phyloP scores from a whole-genome alignment of 2,329 filamentous ascomycete genomes.

The Chlorencoelia australis region DNA sequence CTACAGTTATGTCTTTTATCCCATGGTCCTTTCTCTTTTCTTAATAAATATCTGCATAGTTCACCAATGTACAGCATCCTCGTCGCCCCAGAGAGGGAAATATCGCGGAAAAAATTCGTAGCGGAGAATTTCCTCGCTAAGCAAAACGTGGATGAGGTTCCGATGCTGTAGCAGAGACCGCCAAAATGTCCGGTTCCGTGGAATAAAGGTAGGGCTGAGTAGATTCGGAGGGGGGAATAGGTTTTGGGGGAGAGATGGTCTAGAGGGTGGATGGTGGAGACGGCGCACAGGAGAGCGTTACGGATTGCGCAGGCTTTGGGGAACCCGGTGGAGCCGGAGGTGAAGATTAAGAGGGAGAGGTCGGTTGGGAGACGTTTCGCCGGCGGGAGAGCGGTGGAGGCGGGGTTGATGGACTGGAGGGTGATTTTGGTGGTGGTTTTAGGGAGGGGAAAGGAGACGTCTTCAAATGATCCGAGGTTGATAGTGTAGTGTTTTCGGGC shows the following conservation, averaged over 20 bases:
- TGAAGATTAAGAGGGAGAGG: constrained; percentile 34
- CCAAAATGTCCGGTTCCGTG: constrained; percentile 39
- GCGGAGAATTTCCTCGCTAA: constrained; percentile 36
- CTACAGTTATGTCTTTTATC: constrained; percentile 35
- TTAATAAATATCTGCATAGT: constrained; percentile 37
- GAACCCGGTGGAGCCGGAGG: constrained; percentile 37
- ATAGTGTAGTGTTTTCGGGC: constrained; percentile 29
- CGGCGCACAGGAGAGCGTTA: constrained; percentile 29
- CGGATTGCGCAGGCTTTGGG: constrained; percentile 36
- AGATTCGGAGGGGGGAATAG: constrained; percentile 36
- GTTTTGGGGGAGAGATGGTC: constrained; percentile 31
- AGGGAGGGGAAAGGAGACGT: constrained; percentile 6
- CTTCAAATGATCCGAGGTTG: constrained; percentile 29
- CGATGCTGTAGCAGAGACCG: constrained; percentile 32
- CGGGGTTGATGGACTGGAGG: constrained; percentile 10
- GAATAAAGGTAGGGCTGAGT: constrained; percentile 38
- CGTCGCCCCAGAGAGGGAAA: constrained; percentile 32
- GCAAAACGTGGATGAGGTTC: constrained; percentile 33
- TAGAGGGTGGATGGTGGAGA: constrained; percentile 29
- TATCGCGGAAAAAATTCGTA: constrained; percentile 36
- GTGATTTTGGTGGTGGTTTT: constrained; percentile 5
- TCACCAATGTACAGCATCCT: constrained; percentile 39
- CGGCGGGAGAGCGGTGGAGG: constrained; percentile 15
- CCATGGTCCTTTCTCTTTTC: constrained; percentile 33
- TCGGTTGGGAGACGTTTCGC: constrained; percentile 29